phyloP scores from a whole-genome alignment of 768 basidiomycete genomes.

The Imleria badia region DNA sequence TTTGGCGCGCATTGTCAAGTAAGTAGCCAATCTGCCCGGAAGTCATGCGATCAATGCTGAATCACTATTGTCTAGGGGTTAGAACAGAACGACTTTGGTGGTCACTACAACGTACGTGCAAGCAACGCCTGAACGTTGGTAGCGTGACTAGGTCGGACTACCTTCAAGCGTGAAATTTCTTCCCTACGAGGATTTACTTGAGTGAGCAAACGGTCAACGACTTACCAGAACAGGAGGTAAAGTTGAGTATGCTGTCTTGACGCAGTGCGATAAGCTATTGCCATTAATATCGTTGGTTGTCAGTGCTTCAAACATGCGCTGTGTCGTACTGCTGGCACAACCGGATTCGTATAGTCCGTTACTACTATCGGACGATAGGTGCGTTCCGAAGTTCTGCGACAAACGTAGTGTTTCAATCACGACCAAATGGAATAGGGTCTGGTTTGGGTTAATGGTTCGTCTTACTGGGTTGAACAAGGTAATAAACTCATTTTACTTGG shows the following conservation, averaged over 20 bases:
- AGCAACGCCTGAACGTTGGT: not conserved
- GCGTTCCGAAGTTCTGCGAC: not conserved
- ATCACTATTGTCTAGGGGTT: not conserved
- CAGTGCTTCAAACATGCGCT: not conserved
- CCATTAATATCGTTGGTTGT: slow-evolving; percentile 1
- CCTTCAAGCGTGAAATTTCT: slow-evolving; percentile 3
- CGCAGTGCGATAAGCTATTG: not conserved
- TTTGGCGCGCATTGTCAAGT: not conserved
- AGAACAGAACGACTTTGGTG: not conserved
- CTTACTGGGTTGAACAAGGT: not conserved
- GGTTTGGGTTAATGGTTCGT: slow-evolving; percentile 4
- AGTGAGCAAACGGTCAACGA: not conserved
- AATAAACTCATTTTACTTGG: not conserved
- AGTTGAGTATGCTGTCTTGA: slow-evolving; percentile 6
- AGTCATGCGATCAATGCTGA: not conserved
- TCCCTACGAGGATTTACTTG: slow-evolving; percentile 8
- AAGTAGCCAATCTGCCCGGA: not conserved
- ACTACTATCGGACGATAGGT: slow-evolving; percentile 6
- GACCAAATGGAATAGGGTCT: not conserved
- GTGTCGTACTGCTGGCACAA: not conserved
- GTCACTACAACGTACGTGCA: slow-evolving; percentile 3
- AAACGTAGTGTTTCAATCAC: not conserved
- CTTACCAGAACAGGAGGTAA: not conserved
- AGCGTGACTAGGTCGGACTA: not conserved
- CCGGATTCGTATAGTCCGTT: not conserved